Percentiles rank a stretch among this genome's conserved stretches.
Conservation (phyloP, 768 basidiomycete species). For the Boletus subparvulus region DNA sequence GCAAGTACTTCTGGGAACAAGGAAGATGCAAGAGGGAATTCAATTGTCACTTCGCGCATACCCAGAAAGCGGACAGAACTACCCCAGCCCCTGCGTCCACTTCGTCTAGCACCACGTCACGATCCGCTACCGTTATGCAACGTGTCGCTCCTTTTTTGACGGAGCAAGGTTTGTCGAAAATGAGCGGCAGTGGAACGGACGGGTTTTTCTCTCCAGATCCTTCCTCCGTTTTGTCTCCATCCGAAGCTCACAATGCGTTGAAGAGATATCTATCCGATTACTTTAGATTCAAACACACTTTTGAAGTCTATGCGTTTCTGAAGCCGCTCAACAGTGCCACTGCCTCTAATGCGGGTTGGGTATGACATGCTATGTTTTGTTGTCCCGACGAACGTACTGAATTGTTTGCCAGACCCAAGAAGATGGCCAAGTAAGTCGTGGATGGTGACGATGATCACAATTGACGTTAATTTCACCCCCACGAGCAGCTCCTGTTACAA, state of each 20-base stretch:
- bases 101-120: slow-evolving; percentile 1
- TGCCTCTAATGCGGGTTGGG: slow-evolving; percentile 42
- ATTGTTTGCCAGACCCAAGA: slow-evolving; percentile 38
- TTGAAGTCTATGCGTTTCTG: slow-evolving; percentile 49
- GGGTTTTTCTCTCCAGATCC: slow-evolving; percentile 39
- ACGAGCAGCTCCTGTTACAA: slow-evolving; percentile 39
- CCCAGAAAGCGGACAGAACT: slow-evolving; percentile 6
- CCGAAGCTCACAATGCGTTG: slow-evolving; percentile 47
- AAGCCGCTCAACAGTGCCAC: slow-evolving; percentile 38
- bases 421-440: slow-evolving; percentile 48
- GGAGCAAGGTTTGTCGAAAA: slow-evolving; percentile 42
- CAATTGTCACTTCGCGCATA: slow-evolving; percentile 45
- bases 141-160: slow-evolving; percentile 46
- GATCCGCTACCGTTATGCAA: slow-evolving; percentile 18
- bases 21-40: slow-evolving; percentile 50
- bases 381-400: background rate
- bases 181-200: slow-evolving; percentile 44
- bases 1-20: slow-evolving; percentile 46
- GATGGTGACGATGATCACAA: background rate
- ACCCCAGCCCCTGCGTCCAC: slow-evolving; percentile 9
- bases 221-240: slow-evolving; percentile 37
- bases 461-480: background rate
- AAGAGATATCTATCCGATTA: slow-evolving; percentile 43
- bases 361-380: slow-evolving; percentile 21
- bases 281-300: slow-evolving; percentile 42